phyloP scores from a whole-genome alignment of 805 yeast genomes.

The Wickerhamomyces sydowiorum region DNA sequence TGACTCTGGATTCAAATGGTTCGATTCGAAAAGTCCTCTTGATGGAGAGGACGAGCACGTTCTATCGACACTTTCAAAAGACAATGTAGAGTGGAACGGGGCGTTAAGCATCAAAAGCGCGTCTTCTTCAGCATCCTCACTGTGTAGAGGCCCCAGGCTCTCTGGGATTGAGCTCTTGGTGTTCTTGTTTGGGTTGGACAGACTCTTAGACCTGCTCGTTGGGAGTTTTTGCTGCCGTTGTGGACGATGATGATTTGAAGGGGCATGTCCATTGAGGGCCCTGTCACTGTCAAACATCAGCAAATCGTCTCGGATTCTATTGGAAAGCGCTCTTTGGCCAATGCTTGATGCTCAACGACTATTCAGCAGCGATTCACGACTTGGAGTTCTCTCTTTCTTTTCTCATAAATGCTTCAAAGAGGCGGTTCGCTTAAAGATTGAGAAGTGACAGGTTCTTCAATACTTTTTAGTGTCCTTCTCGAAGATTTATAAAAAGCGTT shows the following conservation, averaged over 20 bases:
- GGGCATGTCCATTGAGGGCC: no score
- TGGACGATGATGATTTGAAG: background rate
- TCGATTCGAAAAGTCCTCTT: conserved; percentile 8
- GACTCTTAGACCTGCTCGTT: background rate
- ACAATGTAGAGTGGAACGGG: conserved; percentile 3
- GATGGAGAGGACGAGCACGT: background rate
- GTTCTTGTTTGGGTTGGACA: background rate
- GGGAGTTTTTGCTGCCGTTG: background rate
- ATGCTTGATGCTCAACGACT: no score
- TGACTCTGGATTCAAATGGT: conserved; percentile 5
- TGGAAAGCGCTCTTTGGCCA: no score
- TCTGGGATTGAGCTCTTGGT: background rate
- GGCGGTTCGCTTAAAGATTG: no score
- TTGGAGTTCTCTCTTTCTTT: no score
- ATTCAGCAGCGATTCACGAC: no score
- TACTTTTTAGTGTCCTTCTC: no score
- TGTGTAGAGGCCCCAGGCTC: background rate
- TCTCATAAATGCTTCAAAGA: no score
- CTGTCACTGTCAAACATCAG: no score
- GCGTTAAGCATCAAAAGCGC: background rate
- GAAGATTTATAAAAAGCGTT: no score
- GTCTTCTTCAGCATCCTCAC: background rate
- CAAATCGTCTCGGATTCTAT: no score
- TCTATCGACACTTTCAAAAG: conserved; percentile 1
- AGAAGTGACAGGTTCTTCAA: background rate